Evolutionary conservation across 768 basidiomycete species (phyloP), one percentile per base, ranked within the genome.

Genomic region (Kwoniella bestiolae): DNA sequence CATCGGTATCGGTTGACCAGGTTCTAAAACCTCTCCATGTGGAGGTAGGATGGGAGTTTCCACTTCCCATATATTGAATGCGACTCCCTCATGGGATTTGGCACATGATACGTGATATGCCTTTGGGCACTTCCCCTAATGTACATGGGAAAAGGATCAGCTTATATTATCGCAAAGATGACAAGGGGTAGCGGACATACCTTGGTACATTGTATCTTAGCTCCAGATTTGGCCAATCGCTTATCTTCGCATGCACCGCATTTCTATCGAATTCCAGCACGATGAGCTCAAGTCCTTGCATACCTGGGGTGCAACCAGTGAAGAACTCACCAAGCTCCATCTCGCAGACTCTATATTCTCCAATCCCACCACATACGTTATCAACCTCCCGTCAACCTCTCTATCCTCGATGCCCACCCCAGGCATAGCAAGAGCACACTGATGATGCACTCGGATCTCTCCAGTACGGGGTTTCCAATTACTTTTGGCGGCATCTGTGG

Each of bases 61-160:
- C 14, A 80, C 78, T 46, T 81, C 74, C 62, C 68, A 68, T 7
- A 77, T 68, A n/a, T 68, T 59, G 35, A 73, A 66, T 18, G 68
- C 55, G 32, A 76, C 63, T 11, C 68, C 52, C 0, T 75, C 64
- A 49, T 87, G 86, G 21, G 87, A 85, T 45, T 85, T 83, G 0
- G 96, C 95, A 79, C 96, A 99, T 3, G 88, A 89, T 29, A 96
- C 90, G 75, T 98, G 95, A 82, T 92, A 96, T 0, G 94, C 91
- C 77, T 90, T 91, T 11, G 91, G 85, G 73, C 94, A 97, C 82
- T 94, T 95, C 49, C 93, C 94, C 80, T 80, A 25, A 11, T 14
- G 34, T 5, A 52, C 38, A 28, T 51, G n/a, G n/a, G n/a, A n/a
- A n/a, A n/a, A n/a, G n/a, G 11, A 34, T 16, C 34, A 34, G 7